Conservation (phyloP, 371 early-diverging fungal genomes). For the Apophysomyces trapeziformis region DNA sequence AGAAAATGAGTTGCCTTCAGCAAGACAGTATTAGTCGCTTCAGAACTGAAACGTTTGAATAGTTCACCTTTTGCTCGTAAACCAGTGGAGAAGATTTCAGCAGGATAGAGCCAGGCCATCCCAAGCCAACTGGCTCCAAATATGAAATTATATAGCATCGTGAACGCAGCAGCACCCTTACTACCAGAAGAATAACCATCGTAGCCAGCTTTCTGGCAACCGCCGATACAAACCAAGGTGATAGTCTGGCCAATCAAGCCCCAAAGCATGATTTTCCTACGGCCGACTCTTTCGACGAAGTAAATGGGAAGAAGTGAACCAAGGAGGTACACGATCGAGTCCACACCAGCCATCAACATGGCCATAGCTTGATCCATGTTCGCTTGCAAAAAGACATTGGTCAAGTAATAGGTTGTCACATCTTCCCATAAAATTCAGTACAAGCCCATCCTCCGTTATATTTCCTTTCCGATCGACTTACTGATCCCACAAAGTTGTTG, state of each 20-base stretch:
- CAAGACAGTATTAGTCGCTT: not conserved
- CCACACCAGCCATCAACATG: conserved; percentile 43
- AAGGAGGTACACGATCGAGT: conserved; percentile 42
- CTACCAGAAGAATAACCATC: conserved; percentile 16
- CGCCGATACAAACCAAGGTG: conserved; percentile 26
- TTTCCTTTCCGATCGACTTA: conserved; percentile 4
- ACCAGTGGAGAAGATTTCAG: conserved; percentile 58
- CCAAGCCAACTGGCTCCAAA: conserved; percentile 65
- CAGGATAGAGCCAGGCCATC: conserved; percentile 55
- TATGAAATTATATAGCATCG: conserved; percentile 41
- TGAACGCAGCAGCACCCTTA: conserved; percentile 29
- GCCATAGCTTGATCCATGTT: conserved; percentile 31
- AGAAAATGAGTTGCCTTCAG: conserved; percentile 32
- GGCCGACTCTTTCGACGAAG: conserved; percentile 30
- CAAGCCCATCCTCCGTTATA: not conserved
- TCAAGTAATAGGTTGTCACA: conserved; percentile 42
- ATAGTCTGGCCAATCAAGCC: conserved; percentile 29
- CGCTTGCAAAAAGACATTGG: conserved; percentile 42
- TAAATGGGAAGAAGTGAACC: conserved; percentile 40
- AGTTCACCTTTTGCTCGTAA: conserved; percentile 33
- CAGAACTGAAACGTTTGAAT: not conserved
- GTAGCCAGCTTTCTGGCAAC: conserved; percentile 29
- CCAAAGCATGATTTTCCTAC: conserved; percentile 30
- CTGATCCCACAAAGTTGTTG: conserved; percentile 55
- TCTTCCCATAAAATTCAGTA: conserved; percentile 40